Evolutionary conservation across 345 rosid species (phyloP).

Genomic region (Salix purpurea): DNA sequence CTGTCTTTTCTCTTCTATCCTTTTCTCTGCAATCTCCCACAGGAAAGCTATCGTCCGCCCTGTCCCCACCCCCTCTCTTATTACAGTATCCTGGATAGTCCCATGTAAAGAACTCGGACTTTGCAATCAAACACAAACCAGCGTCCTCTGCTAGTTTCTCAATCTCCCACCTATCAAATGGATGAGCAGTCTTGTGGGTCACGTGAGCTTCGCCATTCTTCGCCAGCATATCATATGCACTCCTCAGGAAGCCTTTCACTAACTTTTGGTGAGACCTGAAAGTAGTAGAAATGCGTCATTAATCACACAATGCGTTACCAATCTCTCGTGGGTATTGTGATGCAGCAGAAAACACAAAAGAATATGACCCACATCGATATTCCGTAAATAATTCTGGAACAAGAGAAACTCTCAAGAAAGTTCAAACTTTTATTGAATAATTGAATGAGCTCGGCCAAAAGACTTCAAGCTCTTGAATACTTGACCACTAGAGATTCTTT

Average conservation of each 20-base stretch:
- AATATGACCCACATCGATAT: too few relatives aligned
- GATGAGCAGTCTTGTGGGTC: constrained; percentile 45
- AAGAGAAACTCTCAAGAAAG: too few relatives aligned
- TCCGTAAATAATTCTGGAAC: too few relatives aligned
- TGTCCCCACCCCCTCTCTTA: constrained; percentile 39
- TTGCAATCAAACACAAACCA: constrained; percentile 23
- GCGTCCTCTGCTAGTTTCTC: constrained; percentile 24
- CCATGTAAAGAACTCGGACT: constrained; percentile 15
- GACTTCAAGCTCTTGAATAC: too few relatives aligned
- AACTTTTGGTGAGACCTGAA: constrained; percentile 31
- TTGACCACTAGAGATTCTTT: too few relatives aligned
- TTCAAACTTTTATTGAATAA: too few relatives aligned
- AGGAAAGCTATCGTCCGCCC: constrained; percentile 25
- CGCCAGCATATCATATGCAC: constrained; percentile 35
- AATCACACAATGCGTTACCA: neutral
- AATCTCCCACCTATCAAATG: constrained; percentile 43
- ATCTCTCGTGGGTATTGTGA: too few relatives aligned
- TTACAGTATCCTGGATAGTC: constrained; percentile 48
- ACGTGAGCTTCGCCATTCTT: constrained; percentile 49
- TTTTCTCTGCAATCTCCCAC: constrained; percentile 27
- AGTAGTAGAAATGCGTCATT: too few relatives aligned
- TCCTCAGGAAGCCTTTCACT: constrained; percentile 44
- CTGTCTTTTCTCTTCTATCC: neutral
- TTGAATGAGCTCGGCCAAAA: too few relatives aligned
- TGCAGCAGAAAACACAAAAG: too few relatives aligned